Evolutionary conservation across 106 monocot genomes (phyloP), one percentile per base, ranked within the genome.

Genomic region (Dendrobium chrysotoxum): DNA sequence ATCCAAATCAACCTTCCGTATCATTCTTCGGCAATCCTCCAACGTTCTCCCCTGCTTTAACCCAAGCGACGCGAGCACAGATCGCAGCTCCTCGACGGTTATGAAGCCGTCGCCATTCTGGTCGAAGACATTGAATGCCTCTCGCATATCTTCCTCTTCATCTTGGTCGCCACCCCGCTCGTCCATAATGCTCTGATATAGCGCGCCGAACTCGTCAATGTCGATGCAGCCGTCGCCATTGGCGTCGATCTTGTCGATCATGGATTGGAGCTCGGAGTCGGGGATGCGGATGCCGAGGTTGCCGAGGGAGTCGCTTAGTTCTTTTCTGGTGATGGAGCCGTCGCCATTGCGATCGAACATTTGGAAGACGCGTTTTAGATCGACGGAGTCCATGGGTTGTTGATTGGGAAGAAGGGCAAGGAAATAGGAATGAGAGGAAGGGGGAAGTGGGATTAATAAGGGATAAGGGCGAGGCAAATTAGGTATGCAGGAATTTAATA

Each of bases 111-210:
- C 85, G 12, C 87, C 90, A 78, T 90, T 85, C 81, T 87, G 85
- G 64, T 90, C 87, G 72, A 90, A 90, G 31, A 90, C 90, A 6
- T 90, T 83, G 85, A 90, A 90, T 0, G 87, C 90, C 85, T 90
- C 87, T 28, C 81, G 61, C 82, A 90, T 83, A 81, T 90, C 90
- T 81, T 87, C 87, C 72, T 90, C 90, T 73, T 82, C 79, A 47
- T 80, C 77, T 44, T 20, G 41, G 11, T 74, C 74, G 0, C n/a
- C 74, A 11, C 70, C 31, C 8, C 64, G 57, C 79, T 79, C 87
- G 41, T 83, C 87, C 85, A 85, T 85, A 30, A 90, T 87, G 53
- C 28, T 64, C 72, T 72, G n/a, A 76, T 86, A 83, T 4, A 86
- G 77, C 40, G 53, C 86, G 5, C 80, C 78, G 68, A 86, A 86